Percentiles rank a stretch among this genome's conserved stretches.
phyloP scores from a whole-genome alignment of 2,329 filamentous ascomycete genomes.

The Diplocarpon rosae region DNA sequence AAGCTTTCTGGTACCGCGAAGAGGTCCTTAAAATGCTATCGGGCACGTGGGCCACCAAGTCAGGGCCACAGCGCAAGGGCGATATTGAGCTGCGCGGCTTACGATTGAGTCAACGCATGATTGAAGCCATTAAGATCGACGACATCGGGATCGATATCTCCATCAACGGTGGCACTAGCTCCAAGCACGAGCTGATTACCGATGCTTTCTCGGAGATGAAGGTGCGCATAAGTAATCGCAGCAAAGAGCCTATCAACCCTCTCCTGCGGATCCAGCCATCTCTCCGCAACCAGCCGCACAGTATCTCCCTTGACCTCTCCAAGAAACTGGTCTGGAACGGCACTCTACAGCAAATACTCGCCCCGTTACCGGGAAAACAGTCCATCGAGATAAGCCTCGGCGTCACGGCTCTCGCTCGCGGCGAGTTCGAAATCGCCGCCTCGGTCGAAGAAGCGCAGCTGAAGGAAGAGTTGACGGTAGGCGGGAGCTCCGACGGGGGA shows the following conservation, averaged over 20 bases:
- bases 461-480: constrained; percentile 14
- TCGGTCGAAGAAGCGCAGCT: constrained; percentile 70
- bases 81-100: constrained; percentile 67
- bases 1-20: constrained; percentile 88
- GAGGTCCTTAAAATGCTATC: constrained; percentile 60
- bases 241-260: constrained; percentile 53
- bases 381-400: constrained; percentile 54
- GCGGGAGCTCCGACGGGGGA: constrained; percentile 21
- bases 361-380: constrained; percentile 46
- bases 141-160: constrained; percentile 60
- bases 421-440: constrained; percentile 72
- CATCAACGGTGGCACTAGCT: constrained; percentile 29
- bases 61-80: constrained; percentile 45
- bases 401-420: constrained; percentile 64
- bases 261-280: constrained; percentile 68
- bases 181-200: constrained; percentile 28
- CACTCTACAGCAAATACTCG: constrained; percentile 64
- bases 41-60: constrained; percentile 57
- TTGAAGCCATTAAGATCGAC: constrained; percentile 71
- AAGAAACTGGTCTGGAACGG: constrained; percentile 80
- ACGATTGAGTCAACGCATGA: constrained; percentile 64
- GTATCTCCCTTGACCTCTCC: constrained; percentile 67
- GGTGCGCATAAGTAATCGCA: constrained; percentile 67
- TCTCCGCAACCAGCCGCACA: constrained; percentile 52
- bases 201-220: constrained; percentile 60